Evolutionary conservation across 1,284 basidiomycete genomes (phyloP), one percentile per base, ranked within the genome.

Genomic region (Serendipita sp.): DNA sequence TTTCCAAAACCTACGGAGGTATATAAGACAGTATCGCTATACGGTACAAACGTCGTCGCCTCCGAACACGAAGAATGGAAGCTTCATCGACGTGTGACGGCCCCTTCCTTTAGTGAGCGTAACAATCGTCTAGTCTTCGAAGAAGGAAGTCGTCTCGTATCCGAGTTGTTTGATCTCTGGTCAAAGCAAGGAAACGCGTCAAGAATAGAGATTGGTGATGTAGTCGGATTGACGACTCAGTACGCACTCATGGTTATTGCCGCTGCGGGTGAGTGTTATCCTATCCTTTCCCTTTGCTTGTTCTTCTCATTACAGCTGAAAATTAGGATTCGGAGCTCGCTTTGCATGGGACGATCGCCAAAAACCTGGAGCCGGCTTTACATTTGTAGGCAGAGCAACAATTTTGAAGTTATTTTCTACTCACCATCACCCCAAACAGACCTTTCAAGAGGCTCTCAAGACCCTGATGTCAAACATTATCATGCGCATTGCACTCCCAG

Each of bases 91-190:
- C 22, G 35, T 10, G 30, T 45, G 8, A 41, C 41, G 22, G 61
- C 61, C 3, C 61, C 61, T 29, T 45, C 41, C 43, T 61, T 61
- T 42, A 61, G 35, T 29, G 61, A 61, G 61, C 62, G 77, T 22
- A 70, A 84, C 68, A 83, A 82, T 67, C 76, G 72, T 61, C 71
- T 83, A 38, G 82, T 83, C 1, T 83, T 79, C 80, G 76, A 79
- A 45, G 79, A 81, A 67, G 77, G 81, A 0, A 67, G 77, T n/a
- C 71, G 72, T 15, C 75, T 78, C 42, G 72, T 78, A 61, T 64
- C 73, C 15, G 76, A 75, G 38, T 69, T 79, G 55, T 76, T 80
- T 66, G 66, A 70, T 29, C 70, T 74, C 2, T 77, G 75, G 75
- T 67, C 69, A 3, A 68, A 71, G 34, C 66, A 69, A 64, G 53